Percentiles rank a stretch among this genome's conserved stretches.
These are phyloP conservation scores for Agapanthus africanus DNA, from an alignment of 106 monocot species.

Conservation along the genomic window DNA sequence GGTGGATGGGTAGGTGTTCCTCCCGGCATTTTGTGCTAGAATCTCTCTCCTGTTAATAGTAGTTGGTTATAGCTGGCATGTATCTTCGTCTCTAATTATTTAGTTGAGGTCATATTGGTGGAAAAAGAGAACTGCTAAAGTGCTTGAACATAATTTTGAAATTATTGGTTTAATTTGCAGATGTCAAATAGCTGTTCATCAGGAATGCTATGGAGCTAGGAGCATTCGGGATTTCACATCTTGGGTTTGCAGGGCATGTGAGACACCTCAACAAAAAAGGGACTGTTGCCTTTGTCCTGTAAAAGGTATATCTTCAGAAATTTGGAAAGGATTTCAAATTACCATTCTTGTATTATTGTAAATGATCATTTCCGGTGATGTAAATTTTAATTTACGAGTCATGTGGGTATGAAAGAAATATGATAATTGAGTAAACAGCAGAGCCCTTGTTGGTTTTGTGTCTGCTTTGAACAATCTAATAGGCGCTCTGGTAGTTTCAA, in stretches of 20 bases:
- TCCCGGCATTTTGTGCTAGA: neutral
- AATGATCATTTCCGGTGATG: neutral
- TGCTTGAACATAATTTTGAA: neutral
- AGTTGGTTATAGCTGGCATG: neutral
- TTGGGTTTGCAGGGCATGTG: constrained; percentile 98
- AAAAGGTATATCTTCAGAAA: constrained; percentile 48
- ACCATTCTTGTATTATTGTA: neutral
- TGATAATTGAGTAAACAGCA: neutral
- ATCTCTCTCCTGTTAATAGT: neutral
- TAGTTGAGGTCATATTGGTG: neutral
- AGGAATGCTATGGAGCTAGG: constrained; percentile 95
- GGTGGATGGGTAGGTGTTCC: too few relatives aligned
- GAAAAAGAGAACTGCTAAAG: neutral
- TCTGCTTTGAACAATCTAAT: neutral
- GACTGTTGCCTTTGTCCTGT: constrained; percentile 97
- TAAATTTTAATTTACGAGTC: neutral
- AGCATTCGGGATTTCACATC: constrained; percentile 66
- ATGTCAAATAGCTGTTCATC: constrained; percentile 99
- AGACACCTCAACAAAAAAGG: constrained; percentile 49
- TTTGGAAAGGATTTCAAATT: neutral
- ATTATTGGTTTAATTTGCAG: too few relatives aligned
- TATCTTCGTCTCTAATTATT: neutral
- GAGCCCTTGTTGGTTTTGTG: neutral
- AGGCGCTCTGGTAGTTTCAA: neutral
- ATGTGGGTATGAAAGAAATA: neutral